phyloP scores from a whole-genome alignment of 441 rosid species.

The Jatropha multifida region DNA sequence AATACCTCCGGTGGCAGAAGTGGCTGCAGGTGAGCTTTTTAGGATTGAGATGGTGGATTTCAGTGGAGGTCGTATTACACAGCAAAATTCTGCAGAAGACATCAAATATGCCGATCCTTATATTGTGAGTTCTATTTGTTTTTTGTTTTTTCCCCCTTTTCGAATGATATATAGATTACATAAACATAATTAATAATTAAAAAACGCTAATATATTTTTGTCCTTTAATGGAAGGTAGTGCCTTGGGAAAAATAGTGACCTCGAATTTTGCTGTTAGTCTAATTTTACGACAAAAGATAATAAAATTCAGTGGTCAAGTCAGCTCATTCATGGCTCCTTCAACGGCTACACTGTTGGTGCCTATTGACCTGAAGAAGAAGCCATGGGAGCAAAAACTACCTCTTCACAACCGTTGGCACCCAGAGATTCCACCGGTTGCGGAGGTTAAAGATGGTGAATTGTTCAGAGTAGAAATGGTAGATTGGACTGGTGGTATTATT shows the following conservation, averaged over 20 bases:
- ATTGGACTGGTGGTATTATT: constrained; percentile 68
- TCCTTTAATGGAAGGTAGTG: constrained; percentile 14
- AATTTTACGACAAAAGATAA: constrained; percentile 6
- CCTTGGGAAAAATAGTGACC: constrained; percentile 26
- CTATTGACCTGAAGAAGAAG: constrained; percentile 55
- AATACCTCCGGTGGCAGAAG: constrained; percentile 52
- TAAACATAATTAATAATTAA: too few species aligned
- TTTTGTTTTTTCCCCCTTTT: not conserved
- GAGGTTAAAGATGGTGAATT: constrained; percentile 54
- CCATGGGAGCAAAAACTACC: constrained; percentile 64
- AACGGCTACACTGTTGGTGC: constrained; percentile 50
- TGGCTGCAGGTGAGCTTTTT: constrained; percentile 42
- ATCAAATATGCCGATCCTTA: constrained; percentile 51
- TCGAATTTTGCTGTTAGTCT: not conserved
- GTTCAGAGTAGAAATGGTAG: constrained; percentile 76
- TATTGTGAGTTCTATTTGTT: constrained; percentile 19
- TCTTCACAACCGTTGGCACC: constrained; percentile 95
- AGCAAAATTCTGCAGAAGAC: constrained; percentile 44
- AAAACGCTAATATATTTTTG: not conserved
- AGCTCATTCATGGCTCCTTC: constrained; percentile 50
- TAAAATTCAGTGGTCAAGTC: constrained; percentile 7
- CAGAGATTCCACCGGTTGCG: constrained; percentile 59
- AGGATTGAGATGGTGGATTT: constrained; percentile 63
- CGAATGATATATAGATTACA: too few species aligned
- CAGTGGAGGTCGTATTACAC: constrained; percentile 48